Base-by-base conservation (phyloP, 768 basidiomycete species). In the Leucogyrophana mollusca region DNA sequence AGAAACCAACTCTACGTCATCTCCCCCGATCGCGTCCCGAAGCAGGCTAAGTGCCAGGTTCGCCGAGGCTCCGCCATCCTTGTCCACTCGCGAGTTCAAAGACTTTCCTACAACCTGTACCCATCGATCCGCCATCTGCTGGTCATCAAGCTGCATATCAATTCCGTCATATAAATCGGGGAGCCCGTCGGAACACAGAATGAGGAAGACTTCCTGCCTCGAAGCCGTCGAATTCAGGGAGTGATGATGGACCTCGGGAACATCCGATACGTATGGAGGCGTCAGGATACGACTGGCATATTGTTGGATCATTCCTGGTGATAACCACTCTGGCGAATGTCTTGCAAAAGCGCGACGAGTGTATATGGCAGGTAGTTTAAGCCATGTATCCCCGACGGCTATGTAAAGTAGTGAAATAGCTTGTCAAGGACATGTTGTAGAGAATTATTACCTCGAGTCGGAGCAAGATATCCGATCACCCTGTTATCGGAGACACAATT, bases 141-240 rank as follows among this genome's bases (percentile, higher is more conserved):
- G 47, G 40, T 58, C 59, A 40, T 63, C 52, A 16, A 53, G 51
- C 8, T 54, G 22, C 27, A 2, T 25, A 22, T 61, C 57, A 5
- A 54, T 43, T 20, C 60, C 60, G 40, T 66, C 62, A 39, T 70
- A 72, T 24, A 77, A 42, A 51, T 78, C 75, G 2, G 58, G 46
- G 13, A 78, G 55, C n/a, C 77, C 75, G 42, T 78, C 77, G 3
- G 74, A 74, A 43, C 69, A 73, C n/a, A 71, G 55, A 40, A 77
- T 62, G 34, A 78, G 56, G 46, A 68, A 56, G 1, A 36, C 47
- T 24, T 62, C 70, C n/a, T 49, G 53, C 32, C 33, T 36, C 5
- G 45, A 51, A 34, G 43, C 38, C 6, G 59, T 14, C 17, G 39
- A 18, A 24, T 57, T 53, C 17, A 74, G 54, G 13, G 52, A 62